These are phyloP conservation scores for Fusarium duplospermum DNA, from an alignment of 2,329 filamentous ascomycete species.

Conservation along the genomic window DNA sequence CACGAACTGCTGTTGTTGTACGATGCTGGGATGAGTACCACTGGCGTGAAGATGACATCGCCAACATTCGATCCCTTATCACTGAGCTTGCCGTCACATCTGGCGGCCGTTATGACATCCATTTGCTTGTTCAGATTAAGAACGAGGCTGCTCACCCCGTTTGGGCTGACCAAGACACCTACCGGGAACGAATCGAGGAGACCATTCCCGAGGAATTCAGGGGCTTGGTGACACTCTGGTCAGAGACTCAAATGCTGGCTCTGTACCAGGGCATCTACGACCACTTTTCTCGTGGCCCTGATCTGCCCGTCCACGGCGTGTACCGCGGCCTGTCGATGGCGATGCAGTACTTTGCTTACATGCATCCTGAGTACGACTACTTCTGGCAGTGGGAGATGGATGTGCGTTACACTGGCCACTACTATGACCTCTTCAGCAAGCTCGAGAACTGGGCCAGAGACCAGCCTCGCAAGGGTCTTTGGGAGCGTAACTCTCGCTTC, in stretches of 20 bases:
- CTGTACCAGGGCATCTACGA: constrained; percentile 91
- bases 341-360: constrained; percentile 90
- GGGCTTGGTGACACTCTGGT: constrained; percentile 92
- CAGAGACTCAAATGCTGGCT: constrained; percentile 90
- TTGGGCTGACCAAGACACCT: constrained; percentile 80
- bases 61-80: constrained; percentile 86
- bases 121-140: constrained; percentile 87
- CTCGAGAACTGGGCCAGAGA: constrained; percentile 75
- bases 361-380: constrained; percentile 89
- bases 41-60: constrained; percentile 83
- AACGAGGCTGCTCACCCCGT: constrained; percentile 79
- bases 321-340: constrained; percentile 96
- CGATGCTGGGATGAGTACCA: constrained; percentile 84
- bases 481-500: constrained; percentile 83
- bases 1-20: constrained; percentile 79
- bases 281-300: constrained; percentile 71
- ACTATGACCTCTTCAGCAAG: constrained; percentile 79
- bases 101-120: constrained; percentile 87
- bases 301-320: constrained; percentile 87
- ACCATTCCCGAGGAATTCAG: constrained; percentile 86
- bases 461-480: constrained; percentile 83
- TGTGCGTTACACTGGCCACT: constrained; percentile 88
- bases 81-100: constrained; percentile 83
- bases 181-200: constrained; percentile 73
- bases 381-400: constrained; percentile 99